These are phyloP conservation scores for Tuctoria greenei DNA, from an alignment of 176 grass and related monocot species.

Conservation along the genomic window DNA sequence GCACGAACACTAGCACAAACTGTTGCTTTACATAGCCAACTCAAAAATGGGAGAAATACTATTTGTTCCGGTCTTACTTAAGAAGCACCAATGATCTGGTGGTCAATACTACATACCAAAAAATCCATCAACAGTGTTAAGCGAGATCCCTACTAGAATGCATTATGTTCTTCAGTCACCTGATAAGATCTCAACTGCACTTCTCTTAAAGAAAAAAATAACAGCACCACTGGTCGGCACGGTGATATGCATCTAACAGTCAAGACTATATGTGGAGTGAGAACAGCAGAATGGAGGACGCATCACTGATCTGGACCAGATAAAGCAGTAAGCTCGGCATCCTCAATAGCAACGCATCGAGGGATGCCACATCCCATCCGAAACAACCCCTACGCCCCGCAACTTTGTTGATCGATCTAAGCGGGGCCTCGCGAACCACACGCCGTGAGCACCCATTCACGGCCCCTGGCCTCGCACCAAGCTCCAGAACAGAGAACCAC, in stretches of 20 bases:
- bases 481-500: conserved; percentile 22
- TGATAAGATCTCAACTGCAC: conserved; percentile 2
- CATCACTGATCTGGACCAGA: conserved; percentile 26
- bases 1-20: neutral
- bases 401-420: conserved; percentile 36
- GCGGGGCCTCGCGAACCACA: conserved; percentile 3
- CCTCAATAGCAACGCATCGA: conserved; percentile 12
- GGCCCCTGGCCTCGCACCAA: conserved; percentile 4
- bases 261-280: conserved; percentile 6
- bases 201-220: conserved; percentile 4
- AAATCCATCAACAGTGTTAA: neutral
- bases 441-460: conserved; percentile 13
- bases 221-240: conserved; percentile 16
- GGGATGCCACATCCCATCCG: conserved; percentile 26
- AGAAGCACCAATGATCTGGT: conserved; percentile 9
- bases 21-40: neutral
- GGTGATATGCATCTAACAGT: neutral
- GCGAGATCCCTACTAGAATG: neutral
- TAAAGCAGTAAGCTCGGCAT: conserved; percentile 12
- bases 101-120: neutral
- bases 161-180: neutral
- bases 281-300: neutral
- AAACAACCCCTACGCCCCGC: neutral
- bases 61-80: neutral
- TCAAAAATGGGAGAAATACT: neutral